A percentile compares a stretch with the other conserved stretches of the same genome.
phyloP scores from a whole-genome alignment of 1,139 yeast species.

The Suhomyces terraborum region DNA sequence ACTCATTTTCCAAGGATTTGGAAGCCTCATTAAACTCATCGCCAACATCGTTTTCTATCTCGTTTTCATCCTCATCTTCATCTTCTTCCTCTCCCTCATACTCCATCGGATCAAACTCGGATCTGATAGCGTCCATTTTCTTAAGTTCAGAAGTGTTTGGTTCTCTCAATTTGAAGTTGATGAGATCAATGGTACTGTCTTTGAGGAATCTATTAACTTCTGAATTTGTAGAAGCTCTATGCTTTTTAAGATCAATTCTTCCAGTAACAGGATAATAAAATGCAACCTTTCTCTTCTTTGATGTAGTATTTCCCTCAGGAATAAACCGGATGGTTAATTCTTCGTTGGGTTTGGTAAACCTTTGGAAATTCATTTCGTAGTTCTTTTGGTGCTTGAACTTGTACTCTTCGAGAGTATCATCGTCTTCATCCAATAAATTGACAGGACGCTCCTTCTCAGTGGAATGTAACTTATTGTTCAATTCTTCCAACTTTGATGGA shows the following conservation, averaged over 20 bases:
- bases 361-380: constrained; percentile 71
- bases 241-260: constrained; percentile 77
- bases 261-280: constrained; percentile 79
- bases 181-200: constrained; percentile 53
- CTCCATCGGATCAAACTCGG: constrained; percentile 76
- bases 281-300: constrained; percentile 61
- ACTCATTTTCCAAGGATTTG: constrained; percentile 6
- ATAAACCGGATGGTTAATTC: constrained; percentile 48
- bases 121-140: constrained; percentile 66
- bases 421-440: constrained; percentile 42
- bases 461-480: constrained; percentile 52
- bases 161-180: constrained; percentile 67
- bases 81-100: constrained; percentile 56
- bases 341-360: constrained; percentile 46
- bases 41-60: constrained; percentile 13
- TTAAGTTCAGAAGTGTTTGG: constrained; percentile 71
- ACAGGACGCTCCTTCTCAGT: constrained; percentile 52
- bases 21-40: constrained; percentile 17
- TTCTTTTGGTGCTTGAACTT: constrained; percentile 71
- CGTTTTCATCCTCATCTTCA: constrained; percentile 24
- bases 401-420: constrained; percentile 41
- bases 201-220: constrained; percentile 53
- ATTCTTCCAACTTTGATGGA: constrained; percentile 26
- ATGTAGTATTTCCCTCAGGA: constrained; percentile 62
- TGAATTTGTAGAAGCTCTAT: constrained; percentile 58